A percentile compares a stretch with the other conserved stretches of the same genome.
Evolutionary conservation across 345 rosid genomes (phyloP).

Genomic region (Lumnitzera littorea): DNA sequence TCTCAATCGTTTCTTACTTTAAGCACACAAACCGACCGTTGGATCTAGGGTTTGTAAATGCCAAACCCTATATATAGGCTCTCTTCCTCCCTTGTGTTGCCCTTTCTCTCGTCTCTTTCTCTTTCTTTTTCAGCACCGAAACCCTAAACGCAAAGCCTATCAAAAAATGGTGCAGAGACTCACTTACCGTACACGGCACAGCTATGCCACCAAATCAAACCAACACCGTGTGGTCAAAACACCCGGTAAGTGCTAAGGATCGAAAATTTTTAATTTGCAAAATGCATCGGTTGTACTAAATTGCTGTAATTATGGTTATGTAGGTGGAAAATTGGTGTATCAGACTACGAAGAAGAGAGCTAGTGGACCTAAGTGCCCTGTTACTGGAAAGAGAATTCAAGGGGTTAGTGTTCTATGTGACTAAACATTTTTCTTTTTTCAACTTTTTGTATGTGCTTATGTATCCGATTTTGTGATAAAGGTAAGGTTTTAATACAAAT

Average conservation of each 20-base stretch:
- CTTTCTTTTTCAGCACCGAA: background rate
- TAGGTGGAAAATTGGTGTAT: constrained; percentile 70
- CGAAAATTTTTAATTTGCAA: background rate
- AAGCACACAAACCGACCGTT: background rate
- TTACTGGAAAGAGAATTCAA: constrained; percentile 78
- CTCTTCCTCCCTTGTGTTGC: too few species aligned
- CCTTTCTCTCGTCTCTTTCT: too few species aligned
- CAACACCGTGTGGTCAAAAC: constrained; percentile 80
- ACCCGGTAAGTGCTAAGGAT: constrained; percentile 38
- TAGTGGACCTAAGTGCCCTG: constrained; percentile 75
- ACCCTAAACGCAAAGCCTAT: constrained; percentile 1
- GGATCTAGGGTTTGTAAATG: background rate
- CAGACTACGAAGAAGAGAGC: constrained; percentile 75
- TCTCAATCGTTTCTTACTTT: background rate
- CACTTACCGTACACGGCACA: constrained; percentile 64
- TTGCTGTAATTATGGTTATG: background rate
- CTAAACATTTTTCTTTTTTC: background rate
- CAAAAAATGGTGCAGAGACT: constrained; percentile 74
- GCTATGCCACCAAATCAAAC: constrained; percentile 81
- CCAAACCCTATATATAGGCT: background rate
- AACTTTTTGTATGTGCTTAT: too few species aligned
- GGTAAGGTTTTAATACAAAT: too few species aligned
- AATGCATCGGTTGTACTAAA: background rate
- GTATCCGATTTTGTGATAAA: too few species aligned
- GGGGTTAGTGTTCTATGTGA: constrained; percentile 35